Evolutionary conservation across 2,329 filamentous ascomycete genomes (phyloP), one percentile per base, ranked within the genome.

Genomic region (Fusarium sp.): DNA sequence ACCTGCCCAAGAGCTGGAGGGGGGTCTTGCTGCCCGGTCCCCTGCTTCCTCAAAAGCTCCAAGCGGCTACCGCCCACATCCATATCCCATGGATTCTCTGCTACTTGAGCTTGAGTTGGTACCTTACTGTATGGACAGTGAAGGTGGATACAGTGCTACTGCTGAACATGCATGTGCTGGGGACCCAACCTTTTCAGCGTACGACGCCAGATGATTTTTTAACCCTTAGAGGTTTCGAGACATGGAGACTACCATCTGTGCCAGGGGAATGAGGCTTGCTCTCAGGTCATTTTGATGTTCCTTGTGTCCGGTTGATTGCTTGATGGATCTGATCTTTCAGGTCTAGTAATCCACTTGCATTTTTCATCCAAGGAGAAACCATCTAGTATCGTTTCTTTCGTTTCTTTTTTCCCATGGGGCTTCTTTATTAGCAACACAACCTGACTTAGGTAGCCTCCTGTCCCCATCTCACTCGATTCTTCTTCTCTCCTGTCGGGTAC

Each of bases 241-340:
- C 66, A 66, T 66, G 39, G 47, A 54, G 36, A 28, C 47, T 73
- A 66, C 66, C 41, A 51, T 35, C 22, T 31, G 44, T 58, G 28
- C 42, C 33, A 48, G 41, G 35, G 48, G 44, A 61, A 55, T 47
- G 58, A 57, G 54, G 62, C 55, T 54, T 67, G 62, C 26, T 56
- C 47, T n/a, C 31, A 74, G 58, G 72, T 72, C 55, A 36, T 63
- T 63, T 44, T 24, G 36, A 61, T 61, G 58, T 74, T 55, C 52
- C 52, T 60, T 33, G 35, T 59, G 45, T 74, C 65, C 36, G 31
- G 39, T 67, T 28, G 45, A 51, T 36, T 52, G 36, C 33, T 51
- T 28, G 33, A 59, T 58, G 31, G 41, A 36, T 49, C 44, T 55
- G 51, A 24, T 47, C 52, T 33, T 49, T 57, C 36, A 42, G 33